Evolutionary conservation across 768 basidiomycete genomes (phyloP), one percentile per base, ranked within the genome.

Genomic region (Pulveroboletus sp.): DNA sequence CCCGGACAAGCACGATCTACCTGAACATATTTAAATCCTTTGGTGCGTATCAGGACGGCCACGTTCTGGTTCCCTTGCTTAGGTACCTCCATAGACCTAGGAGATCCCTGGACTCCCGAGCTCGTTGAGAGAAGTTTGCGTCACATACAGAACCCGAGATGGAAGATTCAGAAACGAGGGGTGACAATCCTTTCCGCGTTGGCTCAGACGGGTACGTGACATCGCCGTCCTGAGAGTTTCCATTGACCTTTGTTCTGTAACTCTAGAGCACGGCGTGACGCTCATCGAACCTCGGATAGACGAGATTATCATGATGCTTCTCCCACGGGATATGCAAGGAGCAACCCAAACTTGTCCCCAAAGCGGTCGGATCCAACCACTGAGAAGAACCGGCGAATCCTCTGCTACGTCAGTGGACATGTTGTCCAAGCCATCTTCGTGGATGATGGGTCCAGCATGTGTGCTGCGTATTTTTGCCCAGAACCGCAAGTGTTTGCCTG

Each of bases 11-110:
- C 37, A 29, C 64, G 13, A 54, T 63, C 9, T 59, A 50, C 14
- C 50, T 63, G 51, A 57, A 62, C 6, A 64, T 62, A 19, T 54
- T 63, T 34, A 45, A 54, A 14, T 50, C 50, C 16, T 64, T 62
- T 36, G 53, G 62, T 64, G 24, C 7, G 55, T 29, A 9, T 23
- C n/a, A 2, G 6, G 19, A 26, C 24, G 26, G n/a, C n/a, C n/a
- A 20, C 13, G 12, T 13, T 27, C 12, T 19, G 27, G 27, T 29
- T 16, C 6, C 9, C 27, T 12, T 29, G 27, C 27, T 29, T 32
- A 63, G 61, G n/a, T n/a, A n/a, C n/a, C n/a, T n/a, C n/a, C n/a
- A 53, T 8, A 2, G 22, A 17, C 6, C 51, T 0, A 61, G n/a
- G n/a, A n/a, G n/a, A 47, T 32, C 53, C 49, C 1, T 60, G 58